Conservation (phyloP, 1,284 basidiomycete species). For the Rhodotorula sp. region DNA sequence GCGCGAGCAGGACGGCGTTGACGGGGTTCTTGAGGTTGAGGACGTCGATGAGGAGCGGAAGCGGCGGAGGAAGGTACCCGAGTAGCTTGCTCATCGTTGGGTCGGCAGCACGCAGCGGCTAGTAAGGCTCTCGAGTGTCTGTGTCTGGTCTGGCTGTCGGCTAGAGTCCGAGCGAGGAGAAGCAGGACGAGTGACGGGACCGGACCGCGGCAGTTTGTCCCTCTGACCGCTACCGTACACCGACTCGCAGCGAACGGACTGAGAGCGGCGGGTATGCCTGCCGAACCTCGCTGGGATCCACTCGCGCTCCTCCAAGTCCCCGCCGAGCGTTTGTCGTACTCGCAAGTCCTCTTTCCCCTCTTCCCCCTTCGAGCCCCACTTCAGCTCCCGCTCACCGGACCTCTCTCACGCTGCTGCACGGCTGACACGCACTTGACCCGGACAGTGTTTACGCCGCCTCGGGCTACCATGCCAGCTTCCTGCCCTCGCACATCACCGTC, state of each 20-base stretch:
- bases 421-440: neutral
- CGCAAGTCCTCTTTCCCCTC: constrained; percentile 12
- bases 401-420: neutral
- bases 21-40: constrained; percentile 1
- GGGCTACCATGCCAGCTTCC: constrained; percentile 45
- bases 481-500: constrained; percentile 44
- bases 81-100: neutral
- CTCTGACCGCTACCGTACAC: no score
- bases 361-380: constrained; percentile 6
- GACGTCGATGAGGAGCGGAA: neutral
- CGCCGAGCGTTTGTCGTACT: constrained; percentile 7
- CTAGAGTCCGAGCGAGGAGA: no score
- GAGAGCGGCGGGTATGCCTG: neutral
- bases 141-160: neutral
- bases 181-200: no score
- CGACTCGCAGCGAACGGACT: neutral
- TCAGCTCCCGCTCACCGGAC: constrained; percentile 1
- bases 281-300: neutral
- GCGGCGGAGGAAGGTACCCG: neutral
- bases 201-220: no score
- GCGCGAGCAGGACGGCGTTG: constrained; percentile 36
- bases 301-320: neutral
- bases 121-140: no score
- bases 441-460: constrained; percentile 41
- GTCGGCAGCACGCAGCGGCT: neutral